A percentile compares a stretch with the other conserved stretches of the same genome.
Conservation (phyloP, 352 stramenopile genomes). For the Phytophthora cryptogea region DNA sequence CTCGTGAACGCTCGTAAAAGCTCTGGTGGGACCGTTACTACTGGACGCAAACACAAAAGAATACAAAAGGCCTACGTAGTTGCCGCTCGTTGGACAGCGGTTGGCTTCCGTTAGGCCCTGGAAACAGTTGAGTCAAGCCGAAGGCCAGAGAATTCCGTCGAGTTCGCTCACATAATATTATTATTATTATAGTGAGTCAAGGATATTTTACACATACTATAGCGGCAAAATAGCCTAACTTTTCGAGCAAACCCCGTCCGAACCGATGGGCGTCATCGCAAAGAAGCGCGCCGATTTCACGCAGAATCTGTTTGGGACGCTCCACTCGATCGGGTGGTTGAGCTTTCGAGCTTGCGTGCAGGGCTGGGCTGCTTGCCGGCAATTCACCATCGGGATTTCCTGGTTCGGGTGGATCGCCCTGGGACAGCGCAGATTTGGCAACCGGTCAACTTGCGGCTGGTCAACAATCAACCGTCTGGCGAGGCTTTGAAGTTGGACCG, state of each 20-base stretch:
- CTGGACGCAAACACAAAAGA: not conserved
- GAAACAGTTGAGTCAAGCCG: not conserved
- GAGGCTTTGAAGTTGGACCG: slow-evolving; percentile 24
- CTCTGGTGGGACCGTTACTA: not conserved
- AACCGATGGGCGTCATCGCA: slow-evolving; percentile 1
- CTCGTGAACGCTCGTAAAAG: not conserved
- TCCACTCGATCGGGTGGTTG: not conserved
- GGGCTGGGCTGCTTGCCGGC: not conserved
- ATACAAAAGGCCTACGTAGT: no score
- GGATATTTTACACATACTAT: not conserved
- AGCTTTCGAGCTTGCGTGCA: not conserved
- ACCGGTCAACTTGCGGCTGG: not conserved
- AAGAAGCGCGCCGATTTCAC: not conserved
- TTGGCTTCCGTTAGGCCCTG: not conserved
- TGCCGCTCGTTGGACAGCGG: not conserved
- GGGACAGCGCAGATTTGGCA: not conserved
- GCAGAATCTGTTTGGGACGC: not conserved
- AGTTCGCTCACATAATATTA: no score
- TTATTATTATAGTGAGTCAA: not conserved
- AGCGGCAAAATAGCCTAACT: not conserved
- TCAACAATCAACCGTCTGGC: not conserved
- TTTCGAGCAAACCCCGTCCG: not conserved
- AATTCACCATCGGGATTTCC: not conserved
- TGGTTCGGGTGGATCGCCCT: not conserved
- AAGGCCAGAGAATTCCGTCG: no score